Evolutionary conservation across 108 stramenopile species (phyloP).

Genomic region (Pelagomonas calceolata): DNA sequence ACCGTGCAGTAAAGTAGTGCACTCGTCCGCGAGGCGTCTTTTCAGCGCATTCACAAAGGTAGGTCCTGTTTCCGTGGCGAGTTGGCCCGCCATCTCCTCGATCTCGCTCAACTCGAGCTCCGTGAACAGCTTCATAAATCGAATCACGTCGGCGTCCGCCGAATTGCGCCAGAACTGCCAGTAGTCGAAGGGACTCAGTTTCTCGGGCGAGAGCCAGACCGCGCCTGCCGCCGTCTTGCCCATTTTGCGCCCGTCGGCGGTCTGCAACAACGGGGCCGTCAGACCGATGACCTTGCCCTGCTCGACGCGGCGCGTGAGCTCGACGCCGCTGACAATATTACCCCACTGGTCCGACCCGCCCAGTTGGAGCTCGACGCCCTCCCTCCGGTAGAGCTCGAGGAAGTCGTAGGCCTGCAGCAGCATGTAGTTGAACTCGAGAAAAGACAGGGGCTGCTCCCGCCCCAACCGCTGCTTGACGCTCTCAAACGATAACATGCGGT

Average conservation of each 20-base stretch:
- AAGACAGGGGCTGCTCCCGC: constrained; percentile 78
- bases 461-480: constrained; percentile 80
- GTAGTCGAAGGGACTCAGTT: constrained; percentile 83
- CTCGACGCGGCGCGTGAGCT: constrained; percentile 74
- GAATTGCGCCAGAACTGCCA: constrained; percentile 99
- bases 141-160: constrained; percentile 77
- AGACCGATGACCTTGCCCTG: constrained; percentile 73
- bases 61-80: constrained; percentile 47
- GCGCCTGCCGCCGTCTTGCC: constrained; percentile 95
- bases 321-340: constrained; percentile 87
- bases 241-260: constrained; percentile 94
- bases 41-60: constrained; percentile 83
- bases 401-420: constrained; percentile 97
- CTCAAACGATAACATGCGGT: constrained; percentile 89
- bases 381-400: constrained; percentile 69
- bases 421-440: constrained; percentile 99
- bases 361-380: constrained; percentile 70
- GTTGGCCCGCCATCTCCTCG: constrained; percentile 39
- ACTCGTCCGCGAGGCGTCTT: constrained; percentile 84
- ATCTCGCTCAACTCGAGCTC: constrained; percentile 72
- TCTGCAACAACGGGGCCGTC: constrained; percentile 94
- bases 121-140: constrained; percentile 89
- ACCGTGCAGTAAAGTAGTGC: constrained; percentile 83
- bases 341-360: constrained; percentile 99
- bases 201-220: constrained; percentile 85